Conservation (phyloP, 179 eudicot species). For the Spergularia azorica region DNA sequence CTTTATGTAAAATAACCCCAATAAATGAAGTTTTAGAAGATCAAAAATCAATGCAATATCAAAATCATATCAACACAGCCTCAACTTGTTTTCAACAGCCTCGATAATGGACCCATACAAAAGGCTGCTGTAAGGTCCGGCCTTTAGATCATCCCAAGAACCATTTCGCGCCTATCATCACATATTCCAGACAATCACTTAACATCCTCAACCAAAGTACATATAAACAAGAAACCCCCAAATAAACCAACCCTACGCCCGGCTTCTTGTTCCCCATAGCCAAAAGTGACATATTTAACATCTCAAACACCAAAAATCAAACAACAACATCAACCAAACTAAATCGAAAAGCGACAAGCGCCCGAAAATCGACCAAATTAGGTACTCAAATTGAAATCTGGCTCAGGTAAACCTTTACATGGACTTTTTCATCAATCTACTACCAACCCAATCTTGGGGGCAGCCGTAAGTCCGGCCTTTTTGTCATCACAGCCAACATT, state of each 20-base stretch:
- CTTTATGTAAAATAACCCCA: too few relatives aligned
- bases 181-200: background rate
- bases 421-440: conserved; percentile 12
- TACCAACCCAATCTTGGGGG: conserved; percentile 24
- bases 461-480: conserved; percentile 36
- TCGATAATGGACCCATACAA: too few relatives aligned
- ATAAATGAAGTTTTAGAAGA: too few relatives aligned
- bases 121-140: background rate
- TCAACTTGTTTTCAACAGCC: too few relatives aligned
- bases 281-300: background rate
- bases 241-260: too few relatives aligned
- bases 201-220: background rate
- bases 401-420: conserved; percentile 18
- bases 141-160: background rate
- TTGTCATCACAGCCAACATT: conserved; percentile 25
- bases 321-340: background rate
- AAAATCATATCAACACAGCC: too few relatives aligned
- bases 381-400: background rate
- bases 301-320: background rate
- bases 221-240: background rate
- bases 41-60: too few relatives aligned
- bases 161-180: background rate
- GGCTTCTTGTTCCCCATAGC: too few relatives aligned
- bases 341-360: too few relatives aligned
- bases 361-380: background rate